Base-by-base conservation (phyloP, 768 basidiomycete genomes). In the Suillus luteus region DNA sequence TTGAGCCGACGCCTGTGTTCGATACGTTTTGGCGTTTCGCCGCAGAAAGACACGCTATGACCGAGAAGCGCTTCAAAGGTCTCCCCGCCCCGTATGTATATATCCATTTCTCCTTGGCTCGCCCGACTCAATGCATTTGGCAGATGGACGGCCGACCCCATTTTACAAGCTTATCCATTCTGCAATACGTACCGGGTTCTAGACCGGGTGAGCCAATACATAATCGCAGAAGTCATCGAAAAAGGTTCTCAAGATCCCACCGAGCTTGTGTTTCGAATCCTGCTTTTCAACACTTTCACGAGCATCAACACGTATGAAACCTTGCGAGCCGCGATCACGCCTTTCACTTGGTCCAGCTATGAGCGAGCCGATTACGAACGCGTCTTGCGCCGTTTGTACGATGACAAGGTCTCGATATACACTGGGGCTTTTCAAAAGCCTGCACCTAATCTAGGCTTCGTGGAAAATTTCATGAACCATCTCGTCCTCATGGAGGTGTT, bases 101-200 rank as follows among this genome's bases (percentile, higher is more conserved):
- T 33, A 62, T 40, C 15, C 51, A 5, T 22, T 24, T 24, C 31
- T 51, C 33, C 19, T 24, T 49, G 11, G 12, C 7, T 5, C 6
- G 31, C 24, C 46, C 41, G 60, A 27, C 57, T 64, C 54, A 62
- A 46, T 63, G 27, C 27, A 10, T 33, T 24, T 49, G n/a, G 48
- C 62, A 88, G 87, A 35, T 93, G 92, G 91, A 91, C 91, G 0
- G 71, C 81, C 1, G 89, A 93, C 70, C 69, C 74, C 3, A 84
- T 88, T 58, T 78, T 93, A 22, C 78, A 72, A 2, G 69, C 77
- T 14, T 81, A 85, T 67, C 81, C 79, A 37, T 92, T 92, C 71
- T 91, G 90, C 76, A 91, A 92, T 69, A 84, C 88, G 0, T 93
- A 83, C 70, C 89, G 92, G 41, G 85, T 92, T 9, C 80, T 87